Conservation (phyloP, 441 rosid genomes). For the Adansonia rubrostipa region DNA sequence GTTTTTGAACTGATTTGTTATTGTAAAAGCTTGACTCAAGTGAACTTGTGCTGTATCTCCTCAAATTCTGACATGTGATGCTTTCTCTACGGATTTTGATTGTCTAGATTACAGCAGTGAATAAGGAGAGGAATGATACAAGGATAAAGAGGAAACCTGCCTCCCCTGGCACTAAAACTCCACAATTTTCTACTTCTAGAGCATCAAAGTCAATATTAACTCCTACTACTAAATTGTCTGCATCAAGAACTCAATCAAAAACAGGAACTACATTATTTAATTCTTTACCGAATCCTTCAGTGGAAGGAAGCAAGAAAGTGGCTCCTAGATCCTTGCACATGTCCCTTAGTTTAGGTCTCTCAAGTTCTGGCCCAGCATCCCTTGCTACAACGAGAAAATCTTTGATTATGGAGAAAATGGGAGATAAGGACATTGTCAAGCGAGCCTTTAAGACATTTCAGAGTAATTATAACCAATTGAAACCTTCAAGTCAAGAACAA, state of each 20-base stretch:
- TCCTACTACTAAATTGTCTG: constrained; percentile 39
- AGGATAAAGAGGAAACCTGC: constrained; percentile 60
- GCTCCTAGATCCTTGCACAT: constrained; percentile 77
- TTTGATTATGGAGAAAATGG: constrained; percentile 92
- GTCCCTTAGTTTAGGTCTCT: constrained; percentile 59
- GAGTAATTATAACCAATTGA: constrained; percentile 52
- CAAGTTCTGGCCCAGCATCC: constrained; percentile 49
- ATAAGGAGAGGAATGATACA: constrained; percentile 45
- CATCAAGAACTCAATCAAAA: constrained; percentile 48
- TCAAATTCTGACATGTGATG: constrained; percentile 22
- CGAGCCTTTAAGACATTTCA: constrained; percentile 91
- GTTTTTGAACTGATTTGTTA: constrained; percentile 18
- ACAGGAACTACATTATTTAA: constrained; percentile 39
- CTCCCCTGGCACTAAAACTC: constrained; percentile 46
- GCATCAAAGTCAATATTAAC: constrained; percentile 53
- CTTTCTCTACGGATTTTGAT: constrained; percentile 16
- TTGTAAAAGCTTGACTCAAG: constrained; percentile 12
- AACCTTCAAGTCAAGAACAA: constrained; percentile 48
- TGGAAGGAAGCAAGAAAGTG: constrained; percentile 57
- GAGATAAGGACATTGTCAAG: constrained; percentile 95
- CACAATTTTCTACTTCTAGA: constrained; percentile 53
- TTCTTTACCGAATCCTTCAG: constrained; percentile 36
- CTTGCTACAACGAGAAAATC: constrained; percentile 56
- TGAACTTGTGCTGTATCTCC: constrained; percentile 22
- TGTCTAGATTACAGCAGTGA: constrained; percentile 49